Percentiles rank a stretch among this genome's conserved stretches.
Evolutionary conservation across 176 grass and related monocot species (phyloP).

Genomic region (Aegilops speltoides): DNA sequence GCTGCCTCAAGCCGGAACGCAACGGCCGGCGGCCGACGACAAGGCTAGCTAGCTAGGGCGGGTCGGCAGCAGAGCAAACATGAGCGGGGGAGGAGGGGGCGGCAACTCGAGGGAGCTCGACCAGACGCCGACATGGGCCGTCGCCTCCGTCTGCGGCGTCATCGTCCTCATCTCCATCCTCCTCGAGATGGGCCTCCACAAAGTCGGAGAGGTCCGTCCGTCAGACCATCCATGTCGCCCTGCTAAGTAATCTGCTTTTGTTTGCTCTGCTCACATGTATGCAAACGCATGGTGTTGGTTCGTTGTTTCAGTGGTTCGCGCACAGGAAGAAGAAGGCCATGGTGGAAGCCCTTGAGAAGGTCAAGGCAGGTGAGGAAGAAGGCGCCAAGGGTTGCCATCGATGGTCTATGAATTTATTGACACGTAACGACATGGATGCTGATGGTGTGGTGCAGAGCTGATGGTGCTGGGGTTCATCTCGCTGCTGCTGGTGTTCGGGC

Average conservation of each 20-base stretch:
- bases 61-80: neutral
- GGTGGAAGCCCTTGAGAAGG: slow-evolving; percentile 91
- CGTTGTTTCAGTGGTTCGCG: slow-evolving; percentile 46
- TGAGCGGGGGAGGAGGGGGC: slow-evolving; percentile 44
- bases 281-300: neutral
- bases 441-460: slow-evolving; percentile 46
- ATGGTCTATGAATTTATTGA: neutral
- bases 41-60: neutral
- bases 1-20: neutral
- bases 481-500: slow-evolving; percentile 79
- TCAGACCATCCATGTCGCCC: neutral
- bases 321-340: slow-evolving; percentile 83
- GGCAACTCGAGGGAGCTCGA: slow-evolving; percentile 55
- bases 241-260: neutral
- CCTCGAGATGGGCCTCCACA: slow-evolving; percentile 62
- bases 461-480: slow-evolving; percentile 98
- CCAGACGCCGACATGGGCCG: slow-evolving; percentile 69
- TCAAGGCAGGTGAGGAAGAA: slow-evolving; percentile 66
- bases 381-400: neutral
- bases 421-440: neutral
- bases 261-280: neutral
- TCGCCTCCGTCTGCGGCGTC: slow-evolving; percentile 64
- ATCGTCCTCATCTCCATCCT: slow-evolving; percentile 72
- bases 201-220: slow-evolving; percentile 43
- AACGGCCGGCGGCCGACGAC: slow-evolving; percentile 11